Conservation (phyloP, 2,329 filamentous ascomycete species). For the Colletotrichum noveboracense region DNA sequence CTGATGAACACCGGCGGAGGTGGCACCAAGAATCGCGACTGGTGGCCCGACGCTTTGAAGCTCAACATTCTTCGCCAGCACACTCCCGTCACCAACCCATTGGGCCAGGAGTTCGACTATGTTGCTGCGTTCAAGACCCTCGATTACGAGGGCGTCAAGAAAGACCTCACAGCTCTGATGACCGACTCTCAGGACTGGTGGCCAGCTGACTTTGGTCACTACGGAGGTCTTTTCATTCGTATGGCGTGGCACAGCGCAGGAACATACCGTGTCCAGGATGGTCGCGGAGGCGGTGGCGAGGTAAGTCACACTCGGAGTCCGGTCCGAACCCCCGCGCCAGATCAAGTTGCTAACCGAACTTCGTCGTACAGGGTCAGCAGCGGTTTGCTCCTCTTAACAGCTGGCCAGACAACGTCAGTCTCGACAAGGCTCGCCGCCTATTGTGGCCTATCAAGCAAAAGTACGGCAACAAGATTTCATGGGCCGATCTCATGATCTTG, state of each 20-base stretch:
- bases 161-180: constrained; percentile 74
- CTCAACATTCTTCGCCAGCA: constrained; percentile 79
- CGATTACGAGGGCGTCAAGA: constrained; percentile 75
- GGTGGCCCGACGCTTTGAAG: constrained; percentile 74
- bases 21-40: constrained; percentile 73
- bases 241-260: constrained; percentile 84
- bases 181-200: constrained; percentile 83
- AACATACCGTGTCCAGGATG: constrained; percentile 78
- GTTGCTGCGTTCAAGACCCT: constrained; percentile 74
- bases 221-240: constrained; percentile 79
- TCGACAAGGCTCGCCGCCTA: constrained; percentile 82
- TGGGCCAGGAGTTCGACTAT: constrained; percentile 74
- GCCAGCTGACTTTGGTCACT: constrained; percentile 84
- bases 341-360: constrained; percentile 36
- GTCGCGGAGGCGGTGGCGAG: constrained; percentile 75
- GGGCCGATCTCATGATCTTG: constrained; percentile 75
- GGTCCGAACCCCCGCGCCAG: constrained; percentile 56
- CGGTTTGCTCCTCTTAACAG: constrained; percentile 82
- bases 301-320: constrained; percentile 15
- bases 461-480: constrained; percentile 83
- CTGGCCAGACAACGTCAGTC: constrained; percentile 80
- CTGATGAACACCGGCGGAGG: constrained; percentile 55
- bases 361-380: constrained; percentile 64
- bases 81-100: constrained; percentile 66
- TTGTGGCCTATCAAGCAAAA: constrained; percentile 79